Percentiles rank a stretch among this genome's conserved stretches.
Conservation (phyloP, 2,329 filamentous ascomycete species). For the Fonsecaea pedrosoi region DNA sequence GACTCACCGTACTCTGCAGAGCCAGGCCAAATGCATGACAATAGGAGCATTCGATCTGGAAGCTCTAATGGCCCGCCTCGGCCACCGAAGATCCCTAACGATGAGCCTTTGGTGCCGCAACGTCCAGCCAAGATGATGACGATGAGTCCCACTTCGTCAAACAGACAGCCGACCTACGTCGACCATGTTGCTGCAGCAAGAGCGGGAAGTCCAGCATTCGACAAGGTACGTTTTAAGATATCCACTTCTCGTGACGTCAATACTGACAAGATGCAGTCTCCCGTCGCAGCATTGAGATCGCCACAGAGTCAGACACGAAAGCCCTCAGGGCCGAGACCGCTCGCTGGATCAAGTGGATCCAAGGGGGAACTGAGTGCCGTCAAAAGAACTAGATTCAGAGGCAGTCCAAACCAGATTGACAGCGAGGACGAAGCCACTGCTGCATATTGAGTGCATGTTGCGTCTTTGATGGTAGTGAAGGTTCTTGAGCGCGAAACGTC, state of each 20-base stretch:
- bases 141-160: constrained; percentile 43
- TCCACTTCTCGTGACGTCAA: constrained; percentile 1
- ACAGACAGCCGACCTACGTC: constrained; percentile 47
- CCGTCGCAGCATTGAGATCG: constrained; percentile 42
- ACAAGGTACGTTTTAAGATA: constrained; percentile 42
- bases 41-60: constrained; percentile 37
- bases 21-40: constrained; percentile 24
- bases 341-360: constrained; percentile 49
- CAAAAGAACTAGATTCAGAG: constrained; percentile 49
- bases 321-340: constrained; percentile 56
- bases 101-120: constrained; percentile 65
- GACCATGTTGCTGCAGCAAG: constrained; percentile 51
- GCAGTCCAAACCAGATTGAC: constrained; percentile 51
- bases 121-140: constrained; percentile 49
- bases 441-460: constrained; percentile 16
- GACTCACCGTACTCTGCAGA: constrained; percentile 54
- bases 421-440: constrained; percentile 34
- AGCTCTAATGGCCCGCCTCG: constrained; percentile 54
- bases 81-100: constrained; percentile 62
- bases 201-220: constrained; percentile 40
- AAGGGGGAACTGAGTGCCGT: constrained; percentile 41
- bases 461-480: not conserved
- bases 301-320: constrained; percentile 49
- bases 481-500: constrained; percentile 3
- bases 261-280: constrained; percentile 34